Conservation (phyloP, 176 grass and related monocot genomes). For the Oryza longistaminata region DNA sequence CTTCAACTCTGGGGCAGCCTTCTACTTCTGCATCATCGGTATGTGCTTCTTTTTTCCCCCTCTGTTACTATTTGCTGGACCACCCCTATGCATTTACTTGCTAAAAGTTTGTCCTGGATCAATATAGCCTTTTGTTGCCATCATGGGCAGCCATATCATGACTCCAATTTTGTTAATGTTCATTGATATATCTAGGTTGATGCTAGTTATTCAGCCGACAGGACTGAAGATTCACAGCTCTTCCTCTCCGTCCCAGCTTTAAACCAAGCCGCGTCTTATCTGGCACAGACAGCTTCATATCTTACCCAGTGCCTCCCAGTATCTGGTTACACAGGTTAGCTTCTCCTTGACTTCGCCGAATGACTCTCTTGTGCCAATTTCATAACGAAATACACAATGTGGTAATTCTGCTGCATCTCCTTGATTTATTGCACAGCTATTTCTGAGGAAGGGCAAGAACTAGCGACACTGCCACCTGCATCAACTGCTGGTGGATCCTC, state of each 20-base stretch:
- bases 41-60: neutral
- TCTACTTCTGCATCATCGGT: constrained; percentile 23
- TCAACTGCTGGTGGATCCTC: constrained; percentile 8
- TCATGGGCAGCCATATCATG: neutral
- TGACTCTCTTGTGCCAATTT: neutral
- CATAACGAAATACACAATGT: neutral
- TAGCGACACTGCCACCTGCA: constrained; percentile 41
- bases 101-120: neutral
- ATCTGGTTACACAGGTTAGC: constrained; percentile 50
- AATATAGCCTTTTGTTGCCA: neutral
- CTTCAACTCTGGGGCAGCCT: neutral
- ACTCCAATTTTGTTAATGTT: neutral
- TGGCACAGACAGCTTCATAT: constrained; percentile 81
- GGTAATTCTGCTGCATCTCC: neutral
- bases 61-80: neutral
- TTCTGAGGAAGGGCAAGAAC: constrained; percentile 52
- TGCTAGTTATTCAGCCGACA: constrained; percentile 48
- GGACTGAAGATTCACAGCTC: constrained; percentile 53
- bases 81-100: neutral
- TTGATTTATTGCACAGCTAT: constrained; percentile 28
- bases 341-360: neutral
- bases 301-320: constrained; percentile 76
- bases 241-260: constrained; percentile 58
- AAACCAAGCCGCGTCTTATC: constrained; percentile 71
- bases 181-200: constrained; percentile 47